Base-by-base conservation (phyloP, 306 rosid genomes). In the Lotus japonicus region DNA sequence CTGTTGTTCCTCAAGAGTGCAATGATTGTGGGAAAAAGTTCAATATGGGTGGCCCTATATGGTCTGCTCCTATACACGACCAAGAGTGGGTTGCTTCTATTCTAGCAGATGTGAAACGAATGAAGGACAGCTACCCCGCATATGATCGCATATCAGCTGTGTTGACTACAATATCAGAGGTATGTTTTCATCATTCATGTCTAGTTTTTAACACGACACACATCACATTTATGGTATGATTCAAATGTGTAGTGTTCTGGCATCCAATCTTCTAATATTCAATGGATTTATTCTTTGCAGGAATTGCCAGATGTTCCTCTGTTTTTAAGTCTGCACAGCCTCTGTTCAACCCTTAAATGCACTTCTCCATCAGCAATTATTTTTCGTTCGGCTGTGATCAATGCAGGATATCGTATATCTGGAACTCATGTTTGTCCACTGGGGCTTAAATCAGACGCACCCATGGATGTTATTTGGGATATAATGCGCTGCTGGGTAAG, bases 401-500 rank as follows among this genome's bases (percentile, higher is more conserved):
- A 94, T 75, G 99, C 97, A 5, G 99, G 99, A 63, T 90, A 85
- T 69, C 88, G 82, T 60, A 90, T 94, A 52, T 94, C 99, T 3
- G 97, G 97, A 77, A 87, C 99, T 57, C 99, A 94, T 75, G 97
- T 94, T 31, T 85, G 89, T 78, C 97, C 99, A 11, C 33, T 94
- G 73, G 97, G 97, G 64, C 86, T 94, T 70, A 94, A 94, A 75
- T 85, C 97, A 16, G 97, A 94, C 70, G 99, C 97, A 14, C 99
- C 99, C 14, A 90, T 90, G 95, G 88, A 81, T 23, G 89, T 94
- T 66, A 87, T 94, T 81, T 94, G 99, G 97, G 99, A 94, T 68
- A 94, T 94, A 51, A 94, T 94, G 98, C 96, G 98, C 66, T 88
- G 97, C 77, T 94, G 98, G 98, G 98, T 94, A 79, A 61, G 95